Conservation (phyloP, 2,329 filamentous ascomycete genomes). For the Alternaria incomplexa region DNA sequence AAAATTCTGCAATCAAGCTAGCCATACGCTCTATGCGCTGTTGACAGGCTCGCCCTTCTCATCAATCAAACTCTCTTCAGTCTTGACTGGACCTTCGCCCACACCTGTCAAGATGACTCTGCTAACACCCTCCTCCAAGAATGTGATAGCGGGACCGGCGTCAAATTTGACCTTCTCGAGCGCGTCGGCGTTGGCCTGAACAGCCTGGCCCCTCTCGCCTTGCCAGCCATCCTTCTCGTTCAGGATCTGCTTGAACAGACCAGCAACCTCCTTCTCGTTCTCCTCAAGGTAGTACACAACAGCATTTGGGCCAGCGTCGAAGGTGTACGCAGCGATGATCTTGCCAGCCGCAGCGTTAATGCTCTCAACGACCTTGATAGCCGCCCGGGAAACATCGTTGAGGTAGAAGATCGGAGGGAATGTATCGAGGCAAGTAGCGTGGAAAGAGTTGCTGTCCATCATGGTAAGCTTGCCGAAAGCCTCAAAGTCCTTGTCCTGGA, state of each 20-base stretch:
- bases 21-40: conserved; percentile 7
- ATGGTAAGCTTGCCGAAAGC: conserved; percentile 90
- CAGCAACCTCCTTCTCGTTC: conserved; percentile 74
- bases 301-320: conserved; percentile 95
- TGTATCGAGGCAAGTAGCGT: conserved; percentile 92
- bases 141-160: conserved; percentile 46
- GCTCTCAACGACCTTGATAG: conserved; percentile 85
- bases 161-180: conserved; percentile 66
- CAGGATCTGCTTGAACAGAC: conserved; percentile 75
- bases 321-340: conserved; percentile 90
- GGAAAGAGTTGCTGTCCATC: conserved; percentile 97
- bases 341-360: conserved; percentile 83
- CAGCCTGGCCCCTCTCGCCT: conserved; percentile 57
- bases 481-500: conserved; percentile 79
- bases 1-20: neutral
- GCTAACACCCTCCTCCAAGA: conserved; percentile 78
- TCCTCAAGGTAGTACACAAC: conserved; percentile 94
- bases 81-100: conserved; percentile 84
- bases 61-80: conserved; percentile 76
- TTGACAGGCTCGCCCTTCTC: conserved; percentile 56
- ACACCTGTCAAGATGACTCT: conserved; percentile 91
- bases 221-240: conserved; percentile 74
- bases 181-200: conserved; percentile 59
- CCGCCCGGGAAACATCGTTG: conserved; percentile 89
- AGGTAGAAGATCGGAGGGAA: conserved; percentile 98